These are phyloP conservation scores for Gryganskiella cystojenkinii DNA, from an alignment of 192 early-diverging fungal species.

Conservation along the genomic window DNA sequence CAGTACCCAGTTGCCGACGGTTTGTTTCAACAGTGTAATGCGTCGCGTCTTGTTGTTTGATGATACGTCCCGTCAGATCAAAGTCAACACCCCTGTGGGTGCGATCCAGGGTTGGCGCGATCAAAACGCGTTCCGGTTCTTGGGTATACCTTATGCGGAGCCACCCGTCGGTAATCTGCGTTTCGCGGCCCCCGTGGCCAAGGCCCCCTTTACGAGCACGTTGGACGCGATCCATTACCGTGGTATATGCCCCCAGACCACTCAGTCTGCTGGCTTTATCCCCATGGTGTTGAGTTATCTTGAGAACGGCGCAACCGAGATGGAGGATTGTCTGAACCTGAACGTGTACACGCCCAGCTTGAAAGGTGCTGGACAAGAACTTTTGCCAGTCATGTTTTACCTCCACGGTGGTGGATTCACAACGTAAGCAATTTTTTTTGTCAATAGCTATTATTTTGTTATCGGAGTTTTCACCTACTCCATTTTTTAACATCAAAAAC, in stretches of 20 bases:
- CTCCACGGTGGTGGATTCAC: constrained; percentile 65
- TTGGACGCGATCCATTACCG: constrained; percentile 16
- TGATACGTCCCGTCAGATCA: constrained; percentile 21
- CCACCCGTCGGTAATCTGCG: constrained; percentile 51
- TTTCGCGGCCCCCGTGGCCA: constrained; percentile 51
- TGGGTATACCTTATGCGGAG: constrained; percentile 59
- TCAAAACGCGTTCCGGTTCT: constrained; percentile 18
- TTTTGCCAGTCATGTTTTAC: constrained; percentile 67
- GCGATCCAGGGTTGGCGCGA: constrained; percentile 7
- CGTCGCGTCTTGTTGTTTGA: constrained; percentile 1
- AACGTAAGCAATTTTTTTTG: constrained; percentile 11
- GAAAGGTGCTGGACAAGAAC: neutral
- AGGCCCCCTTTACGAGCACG: constrained; percentile 2
- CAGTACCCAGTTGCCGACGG: constrained; percentile 1
- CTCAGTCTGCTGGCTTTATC: constrained; percentile 20
- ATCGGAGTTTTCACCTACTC: too few relatives aligned
- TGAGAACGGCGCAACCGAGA: constrained; percentile 10
- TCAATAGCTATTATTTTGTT: neutral
- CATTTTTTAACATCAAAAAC: too few relatives aligned
- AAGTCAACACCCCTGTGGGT: constrained; percentile 13
- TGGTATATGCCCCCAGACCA: constrained; percentile 10
- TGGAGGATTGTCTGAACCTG: constrained; percentile 63
- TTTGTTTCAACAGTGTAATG: constrained; percentile 3
- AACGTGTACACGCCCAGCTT: constrained; percentile 55
- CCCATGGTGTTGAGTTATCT: neutral